Evolutionary conservation across 2,329 filamentous ascomycete genomes (phyloP), one percentile per base, ranked within the genome.

Genomic region (Cercospora zeae-maydis): DNA sequence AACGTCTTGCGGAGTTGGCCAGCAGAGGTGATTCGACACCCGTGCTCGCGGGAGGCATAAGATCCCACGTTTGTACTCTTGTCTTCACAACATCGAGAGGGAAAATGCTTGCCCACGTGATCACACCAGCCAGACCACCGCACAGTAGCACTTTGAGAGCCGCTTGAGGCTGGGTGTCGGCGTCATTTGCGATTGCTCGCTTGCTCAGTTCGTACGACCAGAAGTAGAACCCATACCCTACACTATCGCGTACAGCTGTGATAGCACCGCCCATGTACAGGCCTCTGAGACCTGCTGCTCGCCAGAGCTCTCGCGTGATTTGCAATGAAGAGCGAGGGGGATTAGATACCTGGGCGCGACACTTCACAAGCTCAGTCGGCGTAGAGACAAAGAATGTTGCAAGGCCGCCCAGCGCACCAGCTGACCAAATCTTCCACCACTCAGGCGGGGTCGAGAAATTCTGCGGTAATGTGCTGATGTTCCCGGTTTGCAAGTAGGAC

Each of bases 151-250:
- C 70, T 59, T 72, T 73, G 33, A 75, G 14, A 4, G 71, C 73
- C 63, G 71, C 63, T 53, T 68, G 64, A 1, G 65, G 69, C 2
- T 66, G 62, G 14, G 59, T 62, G 42, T 73, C 16, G 91, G 84
- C 69, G 87, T 89, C 36, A 84, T 77, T 47, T 3, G 63, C 59
- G 14, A 68, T 42, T 9, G 59, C 58, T 10, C 85, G 82, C 66
- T 88, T 91, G 67, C 83, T 86, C 63, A 93, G 79, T 76, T 96
- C 90, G 73, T 97, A 98, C 1, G 89, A 89, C 90, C 90, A 96
- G 76, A 98, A 98, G 74, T 97, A 98, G 76, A 97, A 97, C 0
- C 93, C 93, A 77, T 97, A 98, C n/a, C 93, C 93, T 60, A 97
- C 84, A 62, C 89, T 88, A 77, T 98, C 93, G 55, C 93, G 83